phyloP scores from a whole-genome alignment of 1,284 basidiomycete genomes.

The Cystobasidium slooffiae region DNA sequence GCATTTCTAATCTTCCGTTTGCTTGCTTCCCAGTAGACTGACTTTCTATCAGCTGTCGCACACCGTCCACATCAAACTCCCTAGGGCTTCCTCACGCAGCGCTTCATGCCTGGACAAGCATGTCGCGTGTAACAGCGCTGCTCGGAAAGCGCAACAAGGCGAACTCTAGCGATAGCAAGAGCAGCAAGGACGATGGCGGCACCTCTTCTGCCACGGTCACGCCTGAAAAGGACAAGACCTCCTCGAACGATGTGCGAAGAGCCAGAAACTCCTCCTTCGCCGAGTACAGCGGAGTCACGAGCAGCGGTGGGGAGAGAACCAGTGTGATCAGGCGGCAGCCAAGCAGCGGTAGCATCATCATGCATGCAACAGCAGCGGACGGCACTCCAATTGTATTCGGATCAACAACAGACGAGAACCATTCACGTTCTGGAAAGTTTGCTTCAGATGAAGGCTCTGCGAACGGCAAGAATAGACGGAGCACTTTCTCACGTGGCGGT shows the following conservation, averaged over 20 bases:
- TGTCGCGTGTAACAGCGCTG: constrained; percentile 35
- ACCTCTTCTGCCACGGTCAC: neutral
- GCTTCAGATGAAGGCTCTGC: constrained; percentile 1
- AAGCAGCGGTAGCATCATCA: constrained; percentile 20
- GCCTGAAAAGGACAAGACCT: constrained; percentile 3
- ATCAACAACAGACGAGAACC: constrained; percentile 17
- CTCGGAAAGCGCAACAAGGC: constrained; percentile 33
- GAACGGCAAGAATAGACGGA: constrained; percentile 20
- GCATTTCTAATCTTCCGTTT: too few species aligned
- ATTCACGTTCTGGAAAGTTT: constrained; percentile 1
- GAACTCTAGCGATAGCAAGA: constrained; percentile 9
- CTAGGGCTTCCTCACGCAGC: neutral
- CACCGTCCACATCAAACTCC: too few species aligned
- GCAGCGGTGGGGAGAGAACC: constrained; percentile 4
- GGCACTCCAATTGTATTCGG: constrained; percentile 33
- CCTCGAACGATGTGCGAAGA: neutral
- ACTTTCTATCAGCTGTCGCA: too few species aligned
- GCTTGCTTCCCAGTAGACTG: too few species aligned
- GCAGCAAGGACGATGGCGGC: constrained; percentile 7
- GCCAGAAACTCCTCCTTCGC: constrained; percentile 1
- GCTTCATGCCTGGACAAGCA: neutral
- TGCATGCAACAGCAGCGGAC: constrained; percentile 16
- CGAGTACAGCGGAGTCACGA: neutral
- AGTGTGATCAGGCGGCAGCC: constrained; percentile 21
- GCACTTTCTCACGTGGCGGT: constrained; percentile 33